Base-by-base conservation (phyloP, 2,329 filamentous ascomycete genomes). In the Curvularia verruculosa region DNA sequence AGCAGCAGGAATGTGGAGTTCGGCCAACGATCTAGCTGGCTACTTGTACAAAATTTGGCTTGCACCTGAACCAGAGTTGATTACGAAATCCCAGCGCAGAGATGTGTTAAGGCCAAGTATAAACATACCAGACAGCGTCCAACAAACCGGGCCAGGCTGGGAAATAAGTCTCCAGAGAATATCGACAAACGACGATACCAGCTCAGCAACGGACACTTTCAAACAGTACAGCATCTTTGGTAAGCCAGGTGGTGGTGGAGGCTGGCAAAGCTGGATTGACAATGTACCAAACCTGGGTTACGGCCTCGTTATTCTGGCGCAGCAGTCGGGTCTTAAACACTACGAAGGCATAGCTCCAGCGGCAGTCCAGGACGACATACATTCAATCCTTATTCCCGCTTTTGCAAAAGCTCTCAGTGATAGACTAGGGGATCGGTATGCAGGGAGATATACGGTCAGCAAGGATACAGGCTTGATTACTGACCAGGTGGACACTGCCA, bases 261-360 rank as follows among this genome's bases (percentile, higher is more conserved):
- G 70, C n/a, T 74, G 63, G 65, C 68, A 68, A 48, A 61, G 64
- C 2, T 73, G 70, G 69, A 66, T 74, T 8, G 71, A 74, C 28
- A 57, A 64, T 1, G 63, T 73, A 21, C 69, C 71, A 12, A 69
- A 68, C 44, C 57, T 73, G 1, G 71, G 71, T 5, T 74, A 73
- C 40, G 71, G 71, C 1, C 51, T 72, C 21, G 61, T 72, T 8
- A 52, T 72, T 6, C 45, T 74, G 1, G 53, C 59, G 8, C 68
- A 71, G 28, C 47, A 58, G 1, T 58, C 68, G 13, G 60, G 61
- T 10, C 9, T 66, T 3, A 34, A 52, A 0, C 51, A 59, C 5
- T 73, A 68, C 29, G 15, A 40, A 15, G 55, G 56, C 5, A 56
- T 74, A 9, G 58, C 56, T 4, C 69, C 70, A 12, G 57, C 58